Base-by-base conservation (phyloP, 2,329 filamentous ascomycete genomes). In the Kalaharituber pfeilii region DNA sequence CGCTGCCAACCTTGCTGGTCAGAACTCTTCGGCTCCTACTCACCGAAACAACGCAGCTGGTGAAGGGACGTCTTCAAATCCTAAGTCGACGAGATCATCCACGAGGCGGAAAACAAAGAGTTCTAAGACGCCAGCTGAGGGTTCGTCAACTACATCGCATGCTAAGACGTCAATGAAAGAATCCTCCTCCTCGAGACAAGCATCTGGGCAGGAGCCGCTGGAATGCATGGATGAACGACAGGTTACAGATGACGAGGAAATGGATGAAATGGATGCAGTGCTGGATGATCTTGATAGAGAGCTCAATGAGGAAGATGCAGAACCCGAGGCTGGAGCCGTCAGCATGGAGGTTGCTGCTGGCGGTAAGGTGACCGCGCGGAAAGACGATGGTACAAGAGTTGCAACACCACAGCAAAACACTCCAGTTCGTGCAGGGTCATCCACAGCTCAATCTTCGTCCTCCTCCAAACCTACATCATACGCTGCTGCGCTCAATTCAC, bases 211-310 rank as follows among this genome's bases (percentile, higher is more conserved):
- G 54, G 79, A 83, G 62, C 81, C 83, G 2, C 72, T 96, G 2
- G 91, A 96, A 69, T 95, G 89, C 67, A 88, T 87, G 6, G 89
- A 96, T 65, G 89, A 96, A 69, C 84, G 84, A 66, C 85, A 86
- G 53, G 69, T 95, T 11, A 82, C 81, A 13, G 82, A 84, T 30
- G 80, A 85, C 15, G 80, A 82, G 1, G 79, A 79, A 15, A 72
- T 80, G 53, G 80, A 80, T 15, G 81, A 84, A 5, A 71, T 96
- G 51, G 86, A 94, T 66, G 81, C 86, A 22, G 84, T 96, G 57
- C 82, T 95, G n/a, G 86, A 88, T 56, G 86, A 93, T 61, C 72
- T 95, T 1, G 86, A 95, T 54, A 84, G 89, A 57, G 86, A 88
- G 28, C 81, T 89, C 67, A 80, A 78, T 30, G 77, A 86, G 51